phyloP scores from a whole-genome alignment of 2,329 filamentous ascomycete species.

The Biscogniauxia sp. region DNA sequence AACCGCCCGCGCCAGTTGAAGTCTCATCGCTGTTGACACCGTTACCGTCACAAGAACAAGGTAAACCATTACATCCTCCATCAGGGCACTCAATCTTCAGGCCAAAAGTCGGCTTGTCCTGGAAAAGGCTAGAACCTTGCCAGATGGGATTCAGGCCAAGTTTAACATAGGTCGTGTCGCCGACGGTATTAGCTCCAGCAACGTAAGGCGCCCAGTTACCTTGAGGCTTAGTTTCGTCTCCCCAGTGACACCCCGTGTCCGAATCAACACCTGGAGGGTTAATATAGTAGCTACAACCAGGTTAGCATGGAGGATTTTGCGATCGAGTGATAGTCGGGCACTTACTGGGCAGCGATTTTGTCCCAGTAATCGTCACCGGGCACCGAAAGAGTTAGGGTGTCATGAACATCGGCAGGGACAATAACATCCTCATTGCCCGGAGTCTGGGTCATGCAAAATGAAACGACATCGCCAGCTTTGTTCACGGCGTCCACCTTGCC shows the following conservation, averaged over 20 bases:
- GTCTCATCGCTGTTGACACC: slow-evolving; percentile 55
- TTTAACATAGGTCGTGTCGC: slow-evolving; percentile 70
- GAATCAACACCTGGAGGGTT: slow-evolving; percentile 66
- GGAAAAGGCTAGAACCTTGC: slow-evolving; percentile 52
- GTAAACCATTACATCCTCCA: slow-evolving; percentile 67
- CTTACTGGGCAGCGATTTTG: slow-evolving; percentile 71
- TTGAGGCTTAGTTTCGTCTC: slow-evolving; percentile 56
- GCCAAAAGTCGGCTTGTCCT: slow-evolving; percentile 62
- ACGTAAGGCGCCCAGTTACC: slow-evolving; percentile 80
- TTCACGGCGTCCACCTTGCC: slow-evolving; percentile 66
- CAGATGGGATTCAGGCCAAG: slow-evolving; percentile 78
- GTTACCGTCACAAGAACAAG: slow-evolving; percentile 68
- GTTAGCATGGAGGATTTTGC: neutral
- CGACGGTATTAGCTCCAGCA: slow-evolving; percentile 70
- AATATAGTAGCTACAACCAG: slow-evolving; percentile 63
- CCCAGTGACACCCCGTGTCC: slow-evolving; percentile 69
- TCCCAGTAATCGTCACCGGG: slow-evolving; percentile 70
- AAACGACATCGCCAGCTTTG: slow-evolving; percentile 58
- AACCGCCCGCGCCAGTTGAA: slow-evolving; percentile 63
- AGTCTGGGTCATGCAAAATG: slow-evolving; percentile 77
- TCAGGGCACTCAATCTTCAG: slow-evolving; percentile 68
- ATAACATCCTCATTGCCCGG: slow-evolving; percentile 81
- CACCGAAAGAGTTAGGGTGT: slow-evolving; percentile 62
- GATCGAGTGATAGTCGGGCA: slow-evolving; percentile 23
- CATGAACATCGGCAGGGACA: slow-evolving; percentile 68